Evolutionary conservation across 768 basidiomycete genomes (phyloP).

Genomic region (Saitozyma sp.): DNA sequence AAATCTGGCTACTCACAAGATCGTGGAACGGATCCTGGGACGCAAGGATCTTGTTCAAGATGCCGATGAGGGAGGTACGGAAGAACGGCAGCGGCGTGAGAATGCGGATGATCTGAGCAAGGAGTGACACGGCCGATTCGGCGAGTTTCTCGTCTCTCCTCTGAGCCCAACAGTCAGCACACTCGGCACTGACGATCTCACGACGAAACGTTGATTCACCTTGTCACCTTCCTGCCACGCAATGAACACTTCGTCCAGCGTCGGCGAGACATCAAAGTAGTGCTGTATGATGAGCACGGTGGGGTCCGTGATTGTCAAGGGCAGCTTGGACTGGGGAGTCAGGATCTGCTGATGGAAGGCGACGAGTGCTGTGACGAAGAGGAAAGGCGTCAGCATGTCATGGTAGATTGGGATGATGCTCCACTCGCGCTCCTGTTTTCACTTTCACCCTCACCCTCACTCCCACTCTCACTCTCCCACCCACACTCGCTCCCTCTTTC

Average conservation of each 20-base stretch:
- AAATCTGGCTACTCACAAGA: constrained; percentile 23
- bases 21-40: constrained; percentile 35
- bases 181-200: neutral
- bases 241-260: constrained; percentile 45
- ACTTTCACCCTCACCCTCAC: no score
- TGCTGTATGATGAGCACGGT: constrained; percentile 47
- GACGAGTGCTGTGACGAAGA: constrained; percentile 30
- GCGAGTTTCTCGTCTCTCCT: constrained; percentile 27
- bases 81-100: constrained; percentile 50
- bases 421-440: no score
- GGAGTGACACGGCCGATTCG: constrained; percentile 34
- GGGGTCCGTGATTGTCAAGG: constrained; percentile 42
- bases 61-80: constrained; percentile 28
- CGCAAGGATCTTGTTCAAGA: constrained; percentile 40
- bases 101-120: constrained; percentile 42
- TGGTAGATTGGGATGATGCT: neutral
- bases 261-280: constrained; percentile 46
- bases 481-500: no score
- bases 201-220: constrained; percentile 3
- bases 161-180: constrained; percentile 3
- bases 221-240: constrained; percentile 40
- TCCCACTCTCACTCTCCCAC: no score
- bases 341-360: constrained; percentile 47
- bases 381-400: constrained; percentile 3
- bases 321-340: constrained; percentile 37